Base-by-base conservation (phyloP, 768 basidiomycete species). In the Leccinum imitatum region DNA sequence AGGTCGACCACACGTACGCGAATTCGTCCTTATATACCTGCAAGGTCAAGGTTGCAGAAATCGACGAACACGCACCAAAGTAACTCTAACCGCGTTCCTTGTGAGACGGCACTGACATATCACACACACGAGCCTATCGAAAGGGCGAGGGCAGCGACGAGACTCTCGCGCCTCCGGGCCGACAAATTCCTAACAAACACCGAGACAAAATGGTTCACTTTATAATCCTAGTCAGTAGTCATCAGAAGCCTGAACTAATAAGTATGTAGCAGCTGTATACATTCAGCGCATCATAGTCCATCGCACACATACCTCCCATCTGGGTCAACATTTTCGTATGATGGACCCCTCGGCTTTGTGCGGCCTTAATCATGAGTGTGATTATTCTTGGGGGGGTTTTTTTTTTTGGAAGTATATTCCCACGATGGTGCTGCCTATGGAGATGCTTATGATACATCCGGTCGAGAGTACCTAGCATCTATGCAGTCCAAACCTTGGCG, bases 401-500 rank as follows among this genome's bases (percentile, higher is more conserved):
- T 14, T 48, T 8, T 23, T 48, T 23, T 8, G 21, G 21, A 48
- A 48, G 21, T 23, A 48, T 21, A 21, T 23, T 23, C 13, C 21
- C 21, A 47, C 21, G 14, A 46, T 47, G 13, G 19, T 21, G 19
- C 19, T 21, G 46, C 19, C 46, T 47, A 47, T 11, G 19, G n/a
- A 17, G 44, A 47, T n/a, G 46, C 6, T 47, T 23, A 47, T 13
- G 46, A 47, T 23, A 46, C 44, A 46, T 46, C 44, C 44, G 11
- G 11, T 6, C 19, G n/a, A 46, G 30, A 47, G 30, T 27, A 50
- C 50, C 50, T n/a, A 53, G 25, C 7, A 30, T 50, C 53, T 79
- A 95, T 61, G 93, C 93, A 58, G 81, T 79, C 95, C 95, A 98
- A 47, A 86, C 82, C 72, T 85, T 87, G 57, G 85, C 79, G 68